Conservation (phyloP, 768 basidiomycete species). For the Dacryopinax primogenitus region DNA sequence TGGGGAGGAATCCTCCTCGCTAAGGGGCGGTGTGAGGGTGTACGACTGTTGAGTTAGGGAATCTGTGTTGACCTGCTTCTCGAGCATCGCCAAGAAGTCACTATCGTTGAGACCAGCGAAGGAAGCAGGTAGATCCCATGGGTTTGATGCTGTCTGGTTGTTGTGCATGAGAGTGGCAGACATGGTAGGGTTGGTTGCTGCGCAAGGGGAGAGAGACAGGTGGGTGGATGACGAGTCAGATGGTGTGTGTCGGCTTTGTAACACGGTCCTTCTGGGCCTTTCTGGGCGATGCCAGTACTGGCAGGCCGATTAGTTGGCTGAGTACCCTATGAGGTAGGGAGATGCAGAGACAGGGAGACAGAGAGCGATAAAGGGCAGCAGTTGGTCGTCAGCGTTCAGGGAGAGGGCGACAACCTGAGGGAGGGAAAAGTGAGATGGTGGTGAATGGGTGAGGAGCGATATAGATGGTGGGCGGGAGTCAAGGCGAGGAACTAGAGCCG, state of each 20-base stretch:
- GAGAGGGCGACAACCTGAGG: background rate
- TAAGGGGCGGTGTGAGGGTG: constrained; percentile 42
- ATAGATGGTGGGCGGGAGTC: background rate
- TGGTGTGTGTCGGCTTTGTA: background rate
- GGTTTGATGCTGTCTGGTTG: constrained; percentile 6
- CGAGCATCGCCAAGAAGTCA: constrained; percentile 63
- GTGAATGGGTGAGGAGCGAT: background rate
- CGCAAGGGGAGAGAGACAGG: background rate
- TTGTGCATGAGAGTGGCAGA: background rate
- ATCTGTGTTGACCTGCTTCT: constrained; percentile 63
- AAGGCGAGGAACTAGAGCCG: background rate
- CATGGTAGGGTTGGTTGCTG: background rate
- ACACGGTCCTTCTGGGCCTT: background rate
- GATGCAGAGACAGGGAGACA: background rate
- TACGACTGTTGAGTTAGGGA: constrained; percentile 29
- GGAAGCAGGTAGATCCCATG: constrained; percentile 13
- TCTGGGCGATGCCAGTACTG: background rate
- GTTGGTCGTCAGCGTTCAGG: background rate
- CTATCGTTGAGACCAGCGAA: constrained; percentile 34
- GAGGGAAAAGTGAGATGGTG: background rate
- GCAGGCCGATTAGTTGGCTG: background rate
- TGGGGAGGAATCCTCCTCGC: constrained; percentile 57
- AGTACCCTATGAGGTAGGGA: background rate
- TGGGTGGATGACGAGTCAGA: background rate
- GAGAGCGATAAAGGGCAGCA: background rate